Percentiles rank a stretch among this genome's conserved stretches.
These are phyloP conservation scores for Alternaria sp. DNA, from an alignment of 2,329 filamentous ascomycete genomes.

Conservation along the genomic window DNA sequence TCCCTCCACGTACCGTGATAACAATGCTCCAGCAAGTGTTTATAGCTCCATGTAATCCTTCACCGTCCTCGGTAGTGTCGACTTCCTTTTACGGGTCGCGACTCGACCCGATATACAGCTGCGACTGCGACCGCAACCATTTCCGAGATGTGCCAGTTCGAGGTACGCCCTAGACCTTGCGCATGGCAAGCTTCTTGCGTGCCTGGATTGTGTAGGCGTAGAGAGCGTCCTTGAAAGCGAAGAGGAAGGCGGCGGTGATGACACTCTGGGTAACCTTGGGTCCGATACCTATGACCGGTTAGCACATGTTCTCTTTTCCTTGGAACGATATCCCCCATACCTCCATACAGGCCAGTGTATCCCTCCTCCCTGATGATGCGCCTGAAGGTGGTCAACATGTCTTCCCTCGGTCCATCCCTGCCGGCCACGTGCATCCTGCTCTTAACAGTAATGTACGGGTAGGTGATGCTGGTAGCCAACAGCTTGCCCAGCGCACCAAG, in stretches of 20 bases:
- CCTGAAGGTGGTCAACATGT: conserved; percentile 77
- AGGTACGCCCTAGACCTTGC: background rate
- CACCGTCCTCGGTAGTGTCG: background rate
- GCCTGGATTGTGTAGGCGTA: conserved; percentile 82
- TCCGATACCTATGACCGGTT: conserved; percentile 72
- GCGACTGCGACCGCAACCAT: background rate
- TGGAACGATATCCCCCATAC: conserved; percentile 61
- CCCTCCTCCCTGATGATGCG: conserved; percentile 87
- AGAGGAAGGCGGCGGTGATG: conserved; percentile 92
- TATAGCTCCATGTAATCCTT: background rate
- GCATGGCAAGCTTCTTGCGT: conserved; percentile 52
- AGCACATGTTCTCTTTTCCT: background rate
- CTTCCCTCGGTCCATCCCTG: conserved; percentile 77
- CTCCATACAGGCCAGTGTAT: conserved; percentile 91
- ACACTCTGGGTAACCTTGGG: conserved; percentile 98
- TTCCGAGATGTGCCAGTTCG: background rate
- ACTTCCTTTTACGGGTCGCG: background rate
- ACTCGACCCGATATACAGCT: background rate
- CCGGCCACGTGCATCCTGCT: conserved; percentile 93
- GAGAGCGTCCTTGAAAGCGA: conserved; percentile 96
- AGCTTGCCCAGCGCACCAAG: conserved; percentile 93
- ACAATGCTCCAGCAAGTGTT: background rate
- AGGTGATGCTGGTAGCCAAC: conserved; percentile 90
- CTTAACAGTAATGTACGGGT: conserved; percentile 99
- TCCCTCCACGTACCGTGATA: background rate